These are phyloP conservation scores for Ophiostoma novo-ulmi DNA, from an alignment of 2,329 filamentous ascomycete species.

Conservation along the genomic window DNA sequence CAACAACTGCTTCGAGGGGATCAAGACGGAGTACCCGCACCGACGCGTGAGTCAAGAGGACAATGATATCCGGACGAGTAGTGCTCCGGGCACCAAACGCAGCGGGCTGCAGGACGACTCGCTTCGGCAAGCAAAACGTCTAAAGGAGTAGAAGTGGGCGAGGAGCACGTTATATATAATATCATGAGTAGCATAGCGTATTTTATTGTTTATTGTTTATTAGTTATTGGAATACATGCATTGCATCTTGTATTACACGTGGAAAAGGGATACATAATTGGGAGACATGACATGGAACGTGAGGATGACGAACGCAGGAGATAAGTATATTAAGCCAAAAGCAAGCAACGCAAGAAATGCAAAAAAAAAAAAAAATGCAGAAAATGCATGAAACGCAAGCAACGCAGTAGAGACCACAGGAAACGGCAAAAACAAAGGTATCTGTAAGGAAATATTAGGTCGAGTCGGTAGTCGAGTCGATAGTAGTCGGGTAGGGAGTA, in stretches of 20 bases:
- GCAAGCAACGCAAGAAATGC: background rate
- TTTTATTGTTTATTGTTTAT: conserved; percentile 11
- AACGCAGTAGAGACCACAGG: background rate
- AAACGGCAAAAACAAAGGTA: conserved; percentile 16
- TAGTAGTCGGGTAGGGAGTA: background rate
- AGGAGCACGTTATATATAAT: no score
- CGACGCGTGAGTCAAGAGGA: conserved; percentile 89
- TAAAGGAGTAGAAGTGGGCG: conserved; percentile 46
- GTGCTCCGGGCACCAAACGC: conserved; percentile 84
- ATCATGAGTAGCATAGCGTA: background rate
- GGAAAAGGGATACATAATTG: background rate
- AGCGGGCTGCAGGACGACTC: conserved; percentile 78
- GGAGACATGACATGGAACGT: background rate
- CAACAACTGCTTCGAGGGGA: conserved; percentile 84
- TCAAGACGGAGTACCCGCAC: conserved; percentile 83
- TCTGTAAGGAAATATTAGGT: conserved; percentile 15
- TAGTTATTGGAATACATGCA: background rate
- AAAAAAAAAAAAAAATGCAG: background rate
- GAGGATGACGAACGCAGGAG: background rate
- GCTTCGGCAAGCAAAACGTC: conserved; percentile 59
- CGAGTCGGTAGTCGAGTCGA: background rate
- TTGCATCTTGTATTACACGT: background rate
- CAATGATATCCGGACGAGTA: conserved; percentile 88
- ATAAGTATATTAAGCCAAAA: background rate
- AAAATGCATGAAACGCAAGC: background rate